These are phyloP conservation scores for Sarocladium kiliense DNA, from an alignment of 2,329 filamentous ascomycete genomes.

Conservation along the genomic window DNA sequence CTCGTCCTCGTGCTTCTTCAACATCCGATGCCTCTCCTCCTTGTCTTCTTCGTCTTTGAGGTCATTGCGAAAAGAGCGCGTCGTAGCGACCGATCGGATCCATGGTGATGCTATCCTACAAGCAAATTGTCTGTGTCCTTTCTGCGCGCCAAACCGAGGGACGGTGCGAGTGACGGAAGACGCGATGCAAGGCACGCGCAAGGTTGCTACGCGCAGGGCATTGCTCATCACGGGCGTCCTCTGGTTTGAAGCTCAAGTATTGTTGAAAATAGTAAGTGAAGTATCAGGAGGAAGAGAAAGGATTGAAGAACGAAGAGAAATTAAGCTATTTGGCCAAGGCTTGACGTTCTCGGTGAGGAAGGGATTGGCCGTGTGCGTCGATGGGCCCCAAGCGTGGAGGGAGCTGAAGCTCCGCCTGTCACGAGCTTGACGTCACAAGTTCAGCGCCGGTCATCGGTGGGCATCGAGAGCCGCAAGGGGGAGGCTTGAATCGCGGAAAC, in stretches of 20 bases:
- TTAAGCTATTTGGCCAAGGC: not conserved
- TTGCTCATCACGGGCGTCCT: slow-evolving; percentile 4
- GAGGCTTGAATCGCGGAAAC: not conserved
- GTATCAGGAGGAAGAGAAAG: not conserved
- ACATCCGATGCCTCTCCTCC: slow-evolving; percentile 24
- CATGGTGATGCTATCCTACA: not conserved
- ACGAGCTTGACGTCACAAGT: not conserved
- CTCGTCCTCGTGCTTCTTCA: slow-evolving; percentile 31
- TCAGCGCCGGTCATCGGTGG: not conserved
- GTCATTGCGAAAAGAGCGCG: not conserved
- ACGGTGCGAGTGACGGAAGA: not conserved
- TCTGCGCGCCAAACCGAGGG: not conserved
- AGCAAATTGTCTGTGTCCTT: not conserved
- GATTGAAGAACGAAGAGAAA: not conserved
- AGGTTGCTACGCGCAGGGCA: slow-evolving; percentile 2
- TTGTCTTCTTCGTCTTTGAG: slow-evolving; percentile 21
- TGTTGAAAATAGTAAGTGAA: not conserved
- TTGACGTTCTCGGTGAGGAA: not conserved
- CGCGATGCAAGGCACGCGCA: not conserved
- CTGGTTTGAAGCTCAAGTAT: not conserved
- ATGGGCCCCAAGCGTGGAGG: not conserved
- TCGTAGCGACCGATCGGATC: not conserved
- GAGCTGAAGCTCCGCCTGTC: not conserved
- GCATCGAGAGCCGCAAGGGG: not conserved
- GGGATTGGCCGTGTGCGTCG: not conserved